Evolutionary conservation across 1,284 basidiomycete genomes (phyloP), one percentile per base, ranked within the genome.

Genomic region (Microbotryomycetes sp.): DNA sequence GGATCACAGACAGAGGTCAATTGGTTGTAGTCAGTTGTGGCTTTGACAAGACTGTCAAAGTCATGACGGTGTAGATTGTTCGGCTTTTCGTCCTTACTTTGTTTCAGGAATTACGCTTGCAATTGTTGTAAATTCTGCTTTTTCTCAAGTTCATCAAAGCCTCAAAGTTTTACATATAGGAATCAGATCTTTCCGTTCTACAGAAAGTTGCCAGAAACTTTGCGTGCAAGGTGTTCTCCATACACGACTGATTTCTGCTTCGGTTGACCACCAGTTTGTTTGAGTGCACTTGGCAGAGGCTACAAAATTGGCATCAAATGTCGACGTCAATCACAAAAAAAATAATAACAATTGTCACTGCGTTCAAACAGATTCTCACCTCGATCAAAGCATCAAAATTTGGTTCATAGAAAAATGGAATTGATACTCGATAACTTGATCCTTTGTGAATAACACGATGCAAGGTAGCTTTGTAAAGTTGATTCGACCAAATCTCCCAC

Each of bases 341-440:
- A 7, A 19, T 23, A 15, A 3, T 36, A 25, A 16, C 47, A 23
- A 25, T 31, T 47, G 4, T 26, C 9, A 52, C 28, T 50, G 74
- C 47, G 46, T 56, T 71, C 67, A 54, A 77, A 25, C 74, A 66
- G 80, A 80, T 19, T 81, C 56, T 7, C 15, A 64, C 63, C 62
- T 80, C 76, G 54, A 91, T 77, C 1, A 78, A 63, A 0, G 88
- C 85, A 59, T 83, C 77, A 70, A 88, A 88, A 64, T 87, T 88
- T 0, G 89, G 88, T 72, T 91, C 89, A 68, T 87, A 91, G 79
- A 91, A 91, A 76, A 91, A 91, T 0, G 89, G 89, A 42, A 91
- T 81, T 6, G 85, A 87, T 54, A 86, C 78, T 85, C 89, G 82
- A 74, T 88, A 89, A 72, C 86, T 87, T 7, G 80, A 77, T 5